A percentile compares a stretch with the other conserved stretches of the same genome.
Evolutionary conservation across 2,329 filamentous ascomycete genomes (phyloP).

Genomic region (Colletotrichum lindemuthianum): DNA sequence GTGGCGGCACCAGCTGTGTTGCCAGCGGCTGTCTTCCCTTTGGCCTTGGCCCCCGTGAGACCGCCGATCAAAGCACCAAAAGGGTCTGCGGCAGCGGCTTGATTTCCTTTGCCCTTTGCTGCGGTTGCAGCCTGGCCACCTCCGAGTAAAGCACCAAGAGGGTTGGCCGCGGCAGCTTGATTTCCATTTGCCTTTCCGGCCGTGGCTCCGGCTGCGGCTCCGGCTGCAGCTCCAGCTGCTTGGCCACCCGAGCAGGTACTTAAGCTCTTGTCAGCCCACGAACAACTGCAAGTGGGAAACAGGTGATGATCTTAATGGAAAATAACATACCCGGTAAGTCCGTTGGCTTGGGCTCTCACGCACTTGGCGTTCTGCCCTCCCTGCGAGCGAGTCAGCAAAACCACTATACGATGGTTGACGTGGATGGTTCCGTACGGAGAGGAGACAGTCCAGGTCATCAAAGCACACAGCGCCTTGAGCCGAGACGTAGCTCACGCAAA

Average conservation of each 20-base stretch:
- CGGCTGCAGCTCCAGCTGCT: conserved; percentile 6
- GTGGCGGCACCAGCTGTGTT: conserved; percentile 12
- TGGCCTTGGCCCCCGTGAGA: conserved; percentile 18
- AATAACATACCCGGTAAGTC: conserved; percentile 15
- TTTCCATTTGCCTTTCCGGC: conserved; percentile 14
- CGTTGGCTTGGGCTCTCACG: conserved; percentile 25
- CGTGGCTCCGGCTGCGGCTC: conserved; percentile 2
- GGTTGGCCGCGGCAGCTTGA: conserved; percentile 18
- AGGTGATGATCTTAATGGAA: no score
- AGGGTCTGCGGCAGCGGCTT: conserved; percentile 20
- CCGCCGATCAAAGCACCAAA: conserved; percentile 13
- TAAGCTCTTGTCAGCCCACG: background rate
- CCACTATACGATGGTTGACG: background rate
- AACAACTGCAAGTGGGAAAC: background rate
- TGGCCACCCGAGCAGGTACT: conserved; percentile 16
- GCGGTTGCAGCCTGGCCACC: background rate
- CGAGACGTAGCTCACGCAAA: conserved; percentile 24
- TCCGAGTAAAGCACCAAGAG: conserved; percentile 6
- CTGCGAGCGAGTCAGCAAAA: background rate
- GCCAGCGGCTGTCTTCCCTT: background rate
- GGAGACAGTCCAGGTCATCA: conserved; percentile 27
- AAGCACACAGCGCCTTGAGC: conserved; percentile 31
- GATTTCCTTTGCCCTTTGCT: conserved; percentile 8
- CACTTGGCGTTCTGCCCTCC: conserved; percentile 30
- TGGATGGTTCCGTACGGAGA: conserved; percentile 6